Conservation (phyloP, 2,329 filamentous ascomycete genomes). For the Ramularia collo-cygni region DNA sequence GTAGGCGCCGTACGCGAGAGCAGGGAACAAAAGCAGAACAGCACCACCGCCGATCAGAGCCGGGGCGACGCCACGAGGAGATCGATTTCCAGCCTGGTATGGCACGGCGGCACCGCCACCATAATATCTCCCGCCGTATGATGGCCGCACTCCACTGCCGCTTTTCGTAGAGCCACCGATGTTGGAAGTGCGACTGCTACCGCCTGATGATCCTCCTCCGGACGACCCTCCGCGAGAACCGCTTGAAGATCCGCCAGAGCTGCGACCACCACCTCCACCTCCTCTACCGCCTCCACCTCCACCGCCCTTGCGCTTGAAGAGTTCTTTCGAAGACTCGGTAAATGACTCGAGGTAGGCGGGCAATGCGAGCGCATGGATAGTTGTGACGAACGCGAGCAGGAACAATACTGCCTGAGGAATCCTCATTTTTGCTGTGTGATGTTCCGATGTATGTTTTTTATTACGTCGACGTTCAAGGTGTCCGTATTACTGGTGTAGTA, state of each 20-base stretch:
- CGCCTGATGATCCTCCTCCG: constrained; percentile 4
- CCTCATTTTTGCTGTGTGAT: constrained; percentile 22
- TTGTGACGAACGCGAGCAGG: constrained; percentile 26
- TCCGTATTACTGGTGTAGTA: too few species aligned
- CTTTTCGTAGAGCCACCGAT: constrained; percentile 52
- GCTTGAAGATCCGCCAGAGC: neutral
- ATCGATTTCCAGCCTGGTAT: constrained; percentile 47
- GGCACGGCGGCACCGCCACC: constrained; percentile 57
- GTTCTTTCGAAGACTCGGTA: constrained; percentile 26
- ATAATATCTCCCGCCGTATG: too few species aligned
- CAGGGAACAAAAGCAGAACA: constrained; percentile 52
- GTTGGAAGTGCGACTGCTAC: constrained; percentile 20
- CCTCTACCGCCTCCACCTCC: constrained; percentile 39
- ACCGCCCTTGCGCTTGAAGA: constrained; percentile 44
- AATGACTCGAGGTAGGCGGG: constrained; percentile 28
- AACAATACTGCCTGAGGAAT: constrained; percentile 22
- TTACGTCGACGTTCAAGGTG: neutral
- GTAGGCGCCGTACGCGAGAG: constrained; percentile 59
- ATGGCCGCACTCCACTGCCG: constrained; percentile 49
- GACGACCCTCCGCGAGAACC: constrained; percentile 5
- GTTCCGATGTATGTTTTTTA: constrained; percentile 4
- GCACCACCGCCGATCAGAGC: constrained; percentile 47
- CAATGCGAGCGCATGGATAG: constrained; percentile 27
- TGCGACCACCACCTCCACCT: constrained; percentile 19
- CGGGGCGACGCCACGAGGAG: constrained; percentile 46